phyloP scores from a whole-genome alignment of 495 filamentous ascomycete species.

The Jackrogersella multiformis region DNA sequence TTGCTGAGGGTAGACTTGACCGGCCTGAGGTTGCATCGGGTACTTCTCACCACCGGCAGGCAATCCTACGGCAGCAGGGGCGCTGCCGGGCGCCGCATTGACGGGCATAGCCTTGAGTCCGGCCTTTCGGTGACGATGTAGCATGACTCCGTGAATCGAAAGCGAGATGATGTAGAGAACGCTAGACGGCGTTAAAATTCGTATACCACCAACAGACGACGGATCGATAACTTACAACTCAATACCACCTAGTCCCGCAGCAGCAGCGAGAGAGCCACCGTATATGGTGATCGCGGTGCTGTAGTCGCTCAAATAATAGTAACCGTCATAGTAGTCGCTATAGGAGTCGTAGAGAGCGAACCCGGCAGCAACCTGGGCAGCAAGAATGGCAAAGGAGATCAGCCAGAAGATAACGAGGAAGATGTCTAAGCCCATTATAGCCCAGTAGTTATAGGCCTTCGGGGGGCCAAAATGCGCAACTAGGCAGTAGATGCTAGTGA shows the following conservation, averaged over 20 bases:
- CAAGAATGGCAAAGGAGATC: conserved; percentile 53
- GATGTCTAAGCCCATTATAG: conserved; percentile 56
- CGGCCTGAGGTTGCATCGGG: conserved; percentile 39
- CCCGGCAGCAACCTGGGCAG: conserved; percentile 45
- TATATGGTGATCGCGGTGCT: conserved; percentile 24
- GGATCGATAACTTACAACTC: conserved; percentile 51
- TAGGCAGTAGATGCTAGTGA: conserved; percentile 55
- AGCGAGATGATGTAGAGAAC: conserved; percentile 52
- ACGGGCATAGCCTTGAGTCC: conserved; percentile 52
- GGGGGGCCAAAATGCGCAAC: conserved; percentile 45
- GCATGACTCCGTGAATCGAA: conserved; percentile 48
- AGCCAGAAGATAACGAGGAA: conserved; percentile 58
- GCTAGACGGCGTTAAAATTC: conserved; percentile 40
- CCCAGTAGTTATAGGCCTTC: conserved; percentile 60
- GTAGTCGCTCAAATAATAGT: conserved; percentile 21
- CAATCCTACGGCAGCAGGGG: neutral
- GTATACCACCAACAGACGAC: neutral
- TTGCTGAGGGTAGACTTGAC: conserved; percentile 40
- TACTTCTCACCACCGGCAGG: conserved; percentile 23
- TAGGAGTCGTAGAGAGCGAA: conserved; percentile 25
- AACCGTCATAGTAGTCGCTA: conserved; percentile 38
- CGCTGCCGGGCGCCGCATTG: neutral
- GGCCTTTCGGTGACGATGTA: conserved; percentile 57
- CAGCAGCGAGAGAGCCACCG: conserved; percentile 40
- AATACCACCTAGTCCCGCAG: conserved; percentile 51